Evolutionary conservation across 1,284 basidiomycete species (phyloP).

Genomic region (Vanrija humicola): DNA sequence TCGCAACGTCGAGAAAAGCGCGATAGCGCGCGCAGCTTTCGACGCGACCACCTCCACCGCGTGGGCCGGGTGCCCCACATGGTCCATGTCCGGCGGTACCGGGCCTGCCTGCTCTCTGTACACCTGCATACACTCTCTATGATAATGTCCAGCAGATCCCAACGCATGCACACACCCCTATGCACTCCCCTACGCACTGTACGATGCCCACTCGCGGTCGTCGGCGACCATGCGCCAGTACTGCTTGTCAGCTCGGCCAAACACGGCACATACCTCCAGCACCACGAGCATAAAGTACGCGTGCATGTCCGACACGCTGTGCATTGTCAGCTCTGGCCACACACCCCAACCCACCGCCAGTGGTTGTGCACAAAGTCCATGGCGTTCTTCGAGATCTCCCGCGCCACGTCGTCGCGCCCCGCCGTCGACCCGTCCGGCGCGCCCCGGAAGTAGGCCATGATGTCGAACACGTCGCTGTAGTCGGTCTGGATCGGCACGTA

Average conservation of each 20-base stretch:
- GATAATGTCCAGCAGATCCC: too few species aligned
- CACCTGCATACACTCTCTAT: too few species aligned
- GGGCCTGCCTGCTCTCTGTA: too few species aligned
- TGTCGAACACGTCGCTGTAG: constrained; percentile 48
- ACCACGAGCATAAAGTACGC: constrained; percentile 42
- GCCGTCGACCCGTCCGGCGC: constrained; percentile 44
- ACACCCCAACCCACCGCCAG: constrained; percentile 34
- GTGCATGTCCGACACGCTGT: constrained; percentile 48
- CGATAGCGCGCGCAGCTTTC: background rate
- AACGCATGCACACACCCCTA: too few species aligned
- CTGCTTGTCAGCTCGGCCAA: constrained; percentile 4
- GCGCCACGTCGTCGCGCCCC: constrained; percentile 45
- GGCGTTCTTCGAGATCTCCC: constrained; percentile 47
- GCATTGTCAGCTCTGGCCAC: background rate
- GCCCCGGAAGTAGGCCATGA: constrained; percentile 52
- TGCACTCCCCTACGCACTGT: too few species aligned
- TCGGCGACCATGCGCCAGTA: constrained; percentile 33
- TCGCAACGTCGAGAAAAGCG: background rate
- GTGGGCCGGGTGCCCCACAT: too few species aligned
- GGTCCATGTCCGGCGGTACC: too few species aligned
- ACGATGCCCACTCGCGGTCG: constrained; percentile 26
- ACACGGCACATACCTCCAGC: constrained; percentile 29
- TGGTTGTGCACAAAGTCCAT: constrained; percentile 40
- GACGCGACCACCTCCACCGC: too few species aligned
- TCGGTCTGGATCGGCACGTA: constrained; percentile 46